Evolutionary conservation across 2,329 filamentous ascomycete genomes (phyloP), one percentile per base, ranked within the genome.

Genomic region (Tolypocladium sp.): DNA sequence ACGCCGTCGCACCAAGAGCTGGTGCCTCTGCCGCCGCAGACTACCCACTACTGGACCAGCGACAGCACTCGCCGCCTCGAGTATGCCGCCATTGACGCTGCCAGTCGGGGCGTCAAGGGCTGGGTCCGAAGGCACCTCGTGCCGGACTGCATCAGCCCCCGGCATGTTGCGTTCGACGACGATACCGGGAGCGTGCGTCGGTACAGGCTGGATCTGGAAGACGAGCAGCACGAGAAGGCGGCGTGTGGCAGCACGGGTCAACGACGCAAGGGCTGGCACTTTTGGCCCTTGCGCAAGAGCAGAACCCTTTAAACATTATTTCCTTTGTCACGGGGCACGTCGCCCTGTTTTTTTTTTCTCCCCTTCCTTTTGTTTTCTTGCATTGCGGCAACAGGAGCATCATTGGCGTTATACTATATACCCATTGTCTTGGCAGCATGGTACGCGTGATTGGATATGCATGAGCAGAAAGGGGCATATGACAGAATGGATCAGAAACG

Each of bases 11-110:
- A 60, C 35, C 38, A 30, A 20, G 49, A 53, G 30, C 20, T 22
- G 20, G 49, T 9, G 2, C 73, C 74, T 40, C 71, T 76, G 3
- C 74, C 76, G 2, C 84, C 82, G 4, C 78, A 80, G 63, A 86
- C 85, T 3, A 83, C 82, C 1, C 83, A 87, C 67, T 88, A 87
- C 71, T 88, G 85, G 85, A 87, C 84, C 1, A 86, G 82, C 65
- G 82, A 87, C 67, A 77, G 77, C 57, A 87, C 84, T 0, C 78
- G 85, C 4, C 77, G 83, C 13, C 76, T 86, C 4, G 85, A 88
- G 72, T 88, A 88, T 64, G 85, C 84, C 0, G 85, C 85, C 58
- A 88, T 88, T 46, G 85, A 88, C 56, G 83, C 84, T 0, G 83
- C 84, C 2, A 81, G 78, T 41, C 76, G 77, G 2, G 85, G 85